phyloP scores from a whole-genome alignment of 208 protist genomes.

The Trypanosoma cruzi region DNA sequence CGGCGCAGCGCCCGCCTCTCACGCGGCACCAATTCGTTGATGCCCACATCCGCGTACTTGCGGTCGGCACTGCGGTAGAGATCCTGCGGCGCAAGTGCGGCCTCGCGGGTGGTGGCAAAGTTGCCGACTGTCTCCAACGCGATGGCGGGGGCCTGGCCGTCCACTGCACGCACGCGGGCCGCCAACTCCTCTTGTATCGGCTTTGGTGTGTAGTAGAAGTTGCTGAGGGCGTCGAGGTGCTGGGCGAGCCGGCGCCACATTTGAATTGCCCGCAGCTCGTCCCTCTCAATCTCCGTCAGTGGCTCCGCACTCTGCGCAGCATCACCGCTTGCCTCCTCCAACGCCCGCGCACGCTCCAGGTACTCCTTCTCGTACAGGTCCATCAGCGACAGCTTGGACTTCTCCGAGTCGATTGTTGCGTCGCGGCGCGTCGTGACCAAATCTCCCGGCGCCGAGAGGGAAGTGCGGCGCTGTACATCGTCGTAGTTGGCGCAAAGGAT shows the following conservation, averaged over 20 bases:
- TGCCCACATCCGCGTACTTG: slow-evolving; percentile 68
- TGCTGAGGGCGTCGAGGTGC: slow-evolving; percentile 91
- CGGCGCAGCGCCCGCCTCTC: slow-evolving; percentile 80
- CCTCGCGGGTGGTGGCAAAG: slow-evolving; percentile 79
- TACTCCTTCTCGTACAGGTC: slow-evolving; percentile 94
- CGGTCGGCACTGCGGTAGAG: slow-evolving; percentile 66
- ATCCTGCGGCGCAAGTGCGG: slow-evolving; percentile 88
- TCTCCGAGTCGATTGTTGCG: slow-evolving; percentile 71
- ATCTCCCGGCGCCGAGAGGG: slow-evolving; percentile 61
- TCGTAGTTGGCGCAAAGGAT: slow-evolving; percentile 80
- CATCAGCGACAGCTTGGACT: slow-evolving; percentile 91
- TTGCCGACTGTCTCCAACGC: slow-evolving; percentile 82
- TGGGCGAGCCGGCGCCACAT: slow-evolving; percentile 91
- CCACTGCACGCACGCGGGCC: slow-evolving; percentile 85
- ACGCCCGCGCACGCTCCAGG: slow-evolving; percentile 68
- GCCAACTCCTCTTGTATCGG: slow-evolving; percentile 85
- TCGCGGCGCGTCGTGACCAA: slow-evolving; percentile 56
- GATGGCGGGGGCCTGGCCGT: slow-evolving; percentile 83
- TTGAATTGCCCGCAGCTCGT: slow-evolving; percentile 90
- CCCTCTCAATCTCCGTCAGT: slow-evolving; percentile 90
- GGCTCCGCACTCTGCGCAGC: slow-evolving; percentile 58
- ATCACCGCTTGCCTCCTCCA: slow-evolving; percentile 52
- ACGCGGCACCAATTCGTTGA: slow-evolving; percentile 66
- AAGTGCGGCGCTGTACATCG: slow-evolving; percentile 66
- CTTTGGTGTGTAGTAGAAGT: slow-evolving; percentile 93